A percentile compares a stretch with the other conserved stretches of the same genome.
Conservation (phyloP, 495 filamentous ascomycete genomes). For the Penicillium chermesinum region DNA sequence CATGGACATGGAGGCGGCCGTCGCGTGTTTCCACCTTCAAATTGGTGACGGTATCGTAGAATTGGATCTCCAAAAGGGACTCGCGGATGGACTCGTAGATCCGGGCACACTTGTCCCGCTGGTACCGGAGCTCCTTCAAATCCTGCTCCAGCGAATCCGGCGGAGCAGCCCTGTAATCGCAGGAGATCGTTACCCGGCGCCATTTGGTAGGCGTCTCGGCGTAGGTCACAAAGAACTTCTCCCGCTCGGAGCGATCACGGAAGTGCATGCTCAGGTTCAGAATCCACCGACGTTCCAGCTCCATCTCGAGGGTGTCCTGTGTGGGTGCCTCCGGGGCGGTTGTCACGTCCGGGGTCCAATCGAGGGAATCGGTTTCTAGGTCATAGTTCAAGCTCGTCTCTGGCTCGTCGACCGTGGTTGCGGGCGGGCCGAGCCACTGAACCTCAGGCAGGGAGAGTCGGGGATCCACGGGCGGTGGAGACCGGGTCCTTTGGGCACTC, state of each 20-base stretch:
- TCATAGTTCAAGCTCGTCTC: too few relatives aligned
- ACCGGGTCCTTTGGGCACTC: slow-evolving; percentile 41
- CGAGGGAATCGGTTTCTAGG: slow-evolving; percentile 4
- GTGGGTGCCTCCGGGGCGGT: slow-evolving; percentile 22
- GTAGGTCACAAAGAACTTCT: slow-evolving; percentile 98
- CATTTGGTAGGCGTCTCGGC: slow-evolving; percentile 73
- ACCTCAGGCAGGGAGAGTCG: slow-evolving; percentile 46
- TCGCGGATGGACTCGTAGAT: slow-evolving; percentile 96
- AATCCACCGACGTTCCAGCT: slow-evolving; percentile 89
- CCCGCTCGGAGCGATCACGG: slow-evolving; percentile 85
- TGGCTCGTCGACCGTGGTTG: slow-evolving; percentile 34
- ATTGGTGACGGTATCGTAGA: slow-evolving; percentile 94
- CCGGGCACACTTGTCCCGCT: slow-evolving; percentile 88
- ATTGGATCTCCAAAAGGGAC: slow-evolving; percentile 85
- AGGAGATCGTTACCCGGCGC: slow-evolving; percentile 86
- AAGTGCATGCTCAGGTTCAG: slow-evolving; percentile 99
- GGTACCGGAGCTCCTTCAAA: slow-evolving; percentile 68
- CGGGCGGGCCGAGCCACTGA: slow-evolving; percentile 38
- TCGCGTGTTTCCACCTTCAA: slow-evolving; percentile 89
- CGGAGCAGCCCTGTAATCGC: slow-evolving; percentile 81
- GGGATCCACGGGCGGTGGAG: slow-evolving; percentile 40
- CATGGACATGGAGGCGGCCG: slow-evolving; percentile 88
- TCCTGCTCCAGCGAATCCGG: slow-evolving; percentile 83
- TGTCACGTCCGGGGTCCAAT: slow-evolving; percentile 13
- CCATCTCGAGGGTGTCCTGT: slow-evolving; percentile 62